Conservation (phyloP, 352 stramenopile species). For the Globisporangium megalacanthum region DNA sequence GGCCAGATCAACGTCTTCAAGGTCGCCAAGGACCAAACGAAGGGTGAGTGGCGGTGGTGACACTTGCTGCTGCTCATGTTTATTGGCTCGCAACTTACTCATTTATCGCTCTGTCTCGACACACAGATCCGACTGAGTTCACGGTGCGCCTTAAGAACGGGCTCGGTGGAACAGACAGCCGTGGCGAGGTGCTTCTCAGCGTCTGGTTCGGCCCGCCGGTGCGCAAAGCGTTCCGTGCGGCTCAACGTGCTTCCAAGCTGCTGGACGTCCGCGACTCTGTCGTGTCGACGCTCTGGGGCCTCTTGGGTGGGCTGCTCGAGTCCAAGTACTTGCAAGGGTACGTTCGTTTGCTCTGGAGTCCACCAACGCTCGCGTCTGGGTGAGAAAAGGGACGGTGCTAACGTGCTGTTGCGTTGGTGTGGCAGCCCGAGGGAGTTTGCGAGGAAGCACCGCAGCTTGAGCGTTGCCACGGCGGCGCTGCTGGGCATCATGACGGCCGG, state of each 20-base stretch:
- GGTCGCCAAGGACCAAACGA: slow-evolving; percentile 37
- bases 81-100: neutral
- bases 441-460: slow-evolving; percentile 75
- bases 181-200: slow-evolving; percentile 50
- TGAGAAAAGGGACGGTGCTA: neutral
- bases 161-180: slow-evolving; percentile 25
- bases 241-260: slow-evolving; percentile 61
- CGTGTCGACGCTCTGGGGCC: slow-evolving; percentile 42
- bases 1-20: slow-evolving; percentile 44
- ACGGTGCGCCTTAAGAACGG: slow-evolving; percentile 49
- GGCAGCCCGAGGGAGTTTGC: slow-evolving; percentile 47
- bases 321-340: slow-evolving; percentile 45
- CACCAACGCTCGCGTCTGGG: neutral
- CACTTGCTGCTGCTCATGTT: neutral
- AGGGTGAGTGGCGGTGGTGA: slow-evolving; percentile 6
- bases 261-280: slow-evolving; percentile 67
- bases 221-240: slow-evolving; percentile 73
- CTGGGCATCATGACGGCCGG: slow-evolving; percentile 48
- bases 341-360: neutral
- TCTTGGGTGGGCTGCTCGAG: slow-evolving; percentile 23
- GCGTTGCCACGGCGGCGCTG: slow-evolving; percentile 47
- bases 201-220: slow-evolving; percentile 80
- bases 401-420: neutral
- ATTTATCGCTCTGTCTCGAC: neutral
- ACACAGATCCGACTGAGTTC: slow-evolving; percentile 25